A percentile compares a stretch with the other conserved stretches of the same genome.
Conservation (phyloP, 169 alveolate species). For the Plasmodium malariae region DNA sequence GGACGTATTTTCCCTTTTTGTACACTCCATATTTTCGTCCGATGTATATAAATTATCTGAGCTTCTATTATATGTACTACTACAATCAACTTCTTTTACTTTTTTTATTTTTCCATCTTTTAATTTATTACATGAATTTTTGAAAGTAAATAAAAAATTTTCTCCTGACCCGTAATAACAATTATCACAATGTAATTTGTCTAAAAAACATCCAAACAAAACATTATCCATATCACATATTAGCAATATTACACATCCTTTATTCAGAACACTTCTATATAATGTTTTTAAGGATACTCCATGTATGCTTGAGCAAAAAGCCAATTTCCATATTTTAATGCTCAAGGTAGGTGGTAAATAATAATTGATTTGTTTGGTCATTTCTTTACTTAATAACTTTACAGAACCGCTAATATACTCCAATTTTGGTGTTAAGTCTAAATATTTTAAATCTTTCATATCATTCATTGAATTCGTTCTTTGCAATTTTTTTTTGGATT, state of each 20-base stretch:
- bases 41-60: background rate
- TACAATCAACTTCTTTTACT: background rate
- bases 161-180: constrained; percentile 91
- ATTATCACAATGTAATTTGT: constrained; percentile 81
- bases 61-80: background rate
- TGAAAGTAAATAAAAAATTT: constrained; percentile 87
- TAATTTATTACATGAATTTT: background rate
- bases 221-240: constrained; percentile 88
- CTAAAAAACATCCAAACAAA: constrained; percentile 90
- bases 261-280: constrained; percentile 84
- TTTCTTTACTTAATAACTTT: constrained; percentile 77
- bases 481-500: constrained; percentile 6
- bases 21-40: background rate
- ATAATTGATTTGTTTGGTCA: constrained; percentile 80
- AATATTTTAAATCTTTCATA: constrained; percentile 29
- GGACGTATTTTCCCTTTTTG: background rate
- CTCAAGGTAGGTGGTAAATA: constrained; percentile 85
- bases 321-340: constrained; percentile 84
- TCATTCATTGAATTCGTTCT: constrained; percentile 9
- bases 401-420: constrained; percentile 60
- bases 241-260: constrained; percentile 87
- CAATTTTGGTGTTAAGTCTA: constrained; percentile 37
- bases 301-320: constrained; percentile 82
- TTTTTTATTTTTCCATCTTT: constrained; percentile 5
- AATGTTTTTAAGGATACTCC: constrained; percentile 86